These are phyloP conservation scores for Mytilinidion resinicola DNA, from an alignment of 495 filamentous ascomycete species.

Conservation along the genomic window DNA sequence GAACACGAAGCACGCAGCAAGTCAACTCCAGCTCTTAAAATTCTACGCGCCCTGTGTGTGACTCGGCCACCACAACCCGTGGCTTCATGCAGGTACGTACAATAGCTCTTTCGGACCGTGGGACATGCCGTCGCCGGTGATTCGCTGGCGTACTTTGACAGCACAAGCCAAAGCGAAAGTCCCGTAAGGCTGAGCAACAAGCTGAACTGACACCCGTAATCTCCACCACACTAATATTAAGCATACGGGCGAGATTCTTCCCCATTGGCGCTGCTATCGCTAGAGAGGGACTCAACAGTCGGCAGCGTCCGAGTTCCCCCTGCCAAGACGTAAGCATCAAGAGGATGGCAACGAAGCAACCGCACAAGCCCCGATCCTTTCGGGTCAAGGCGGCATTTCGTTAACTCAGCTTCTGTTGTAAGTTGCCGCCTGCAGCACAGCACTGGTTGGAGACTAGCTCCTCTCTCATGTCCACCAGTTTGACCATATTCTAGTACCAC, in stretches of 20 bases:
- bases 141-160: background rate
- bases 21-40: background rate
- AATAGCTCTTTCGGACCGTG: background rate
- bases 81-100: background rate
- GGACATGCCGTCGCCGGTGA: background rate
- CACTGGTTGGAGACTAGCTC: background rate
- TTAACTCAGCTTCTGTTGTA: background rate
- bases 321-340: background rate
- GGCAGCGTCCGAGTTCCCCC: background rate
- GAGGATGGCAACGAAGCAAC: background rate
- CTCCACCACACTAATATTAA: background rate
- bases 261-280: background rate
- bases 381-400: background rate
- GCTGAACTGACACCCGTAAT: slow-evolving; percentile 1
- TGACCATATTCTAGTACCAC: no score
- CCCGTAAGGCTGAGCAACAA: background rate
- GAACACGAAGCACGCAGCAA: background rate
- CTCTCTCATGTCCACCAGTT: no score
- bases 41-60: background rate
- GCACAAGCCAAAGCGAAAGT: background rate
- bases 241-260: background rate
- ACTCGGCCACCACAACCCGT: no score
- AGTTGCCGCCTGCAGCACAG: background rate
- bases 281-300: background rate
- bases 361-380: background rate